Conservation (phyloP, 1,284 basidiomycete genomes). For the Leccinum pseudoinsigne region DNA sequence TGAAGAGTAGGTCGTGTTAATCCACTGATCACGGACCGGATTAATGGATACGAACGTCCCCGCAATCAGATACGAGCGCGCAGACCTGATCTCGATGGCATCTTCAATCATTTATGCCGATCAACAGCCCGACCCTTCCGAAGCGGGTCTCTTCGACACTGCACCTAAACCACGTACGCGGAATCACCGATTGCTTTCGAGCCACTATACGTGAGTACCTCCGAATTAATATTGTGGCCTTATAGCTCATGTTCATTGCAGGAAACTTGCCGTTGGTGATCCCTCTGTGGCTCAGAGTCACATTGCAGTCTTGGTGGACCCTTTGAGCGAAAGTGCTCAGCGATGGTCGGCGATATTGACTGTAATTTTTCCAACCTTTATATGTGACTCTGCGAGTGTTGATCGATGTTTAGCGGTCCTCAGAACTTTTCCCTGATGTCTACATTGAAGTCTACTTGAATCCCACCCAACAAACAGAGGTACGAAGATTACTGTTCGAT, state of each 20-base stretch:
- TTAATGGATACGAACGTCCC: slow-evolving; percentile 8
- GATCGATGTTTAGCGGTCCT: slow-evolving; percentile 18
- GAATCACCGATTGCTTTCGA: slow-evolving; percentile 59
- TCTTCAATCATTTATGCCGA: slow-evolving; percentile 72
- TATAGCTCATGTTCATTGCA: slow-evolving; percentile 30
- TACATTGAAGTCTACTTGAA: slow-evolving; percentile 77
- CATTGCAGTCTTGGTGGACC: slow-evolving; percentile 80
- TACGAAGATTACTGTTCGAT: slow-evolving; percentile 31
- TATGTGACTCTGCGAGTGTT: background rate
- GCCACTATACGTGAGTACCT: slow-evolving; percentile 61
- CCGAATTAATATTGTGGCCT: background rate
- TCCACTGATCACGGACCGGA: background rate
- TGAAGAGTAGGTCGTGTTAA: slow-evolving; percentile 44
- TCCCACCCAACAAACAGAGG: slow-evolving; percentile 67
- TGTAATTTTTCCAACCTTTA: slow-evolving; percentile 38
- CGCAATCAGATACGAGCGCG: slow-evolving; percentile 46
- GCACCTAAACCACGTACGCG: slow-evolving; percentile 54
- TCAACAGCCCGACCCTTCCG: slow-evolving; percentile 69
- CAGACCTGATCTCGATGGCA: slow-evolving; percentile 61
- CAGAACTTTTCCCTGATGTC: slow-evolving; percentile 56
- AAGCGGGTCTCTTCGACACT: slow-evolving; percentile 70
- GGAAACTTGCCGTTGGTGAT: slow-evolving; percentile 72
- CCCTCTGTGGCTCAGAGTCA: slow-evolving; percentile 67
- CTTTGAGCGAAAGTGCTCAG: slow-evolving; percentile 83
- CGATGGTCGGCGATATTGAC: slow-evolving; percentile 80